Evolutionary conservation across 2,329 filamentous ascomycete genomes (phyloP).

Genomic region (Colletotrichum liaoningense): DNA sequence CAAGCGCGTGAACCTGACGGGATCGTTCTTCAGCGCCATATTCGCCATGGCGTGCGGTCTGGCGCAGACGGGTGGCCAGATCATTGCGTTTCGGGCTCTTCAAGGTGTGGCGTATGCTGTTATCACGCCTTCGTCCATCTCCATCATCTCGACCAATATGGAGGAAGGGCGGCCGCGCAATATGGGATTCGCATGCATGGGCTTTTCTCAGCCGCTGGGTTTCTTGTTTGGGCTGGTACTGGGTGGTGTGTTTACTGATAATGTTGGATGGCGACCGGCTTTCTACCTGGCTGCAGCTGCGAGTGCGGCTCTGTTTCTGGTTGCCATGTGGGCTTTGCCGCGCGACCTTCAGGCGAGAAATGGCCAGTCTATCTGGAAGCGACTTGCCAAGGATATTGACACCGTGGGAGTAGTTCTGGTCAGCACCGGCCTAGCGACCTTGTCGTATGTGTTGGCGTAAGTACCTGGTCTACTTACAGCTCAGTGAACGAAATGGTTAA

Average conservation of each 20-base stretch:
- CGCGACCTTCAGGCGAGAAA: slow-evolving; percentile 50
- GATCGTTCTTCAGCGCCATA: slow-evolving; percentile 12
- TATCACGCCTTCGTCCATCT: slow-evolving; percentile 12
- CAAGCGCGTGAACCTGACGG: slow-evolving; percentile 14
- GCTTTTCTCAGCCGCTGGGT: slow-evolving; percentile 15
- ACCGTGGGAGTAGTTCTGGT: slow-evolving; percentile 10
- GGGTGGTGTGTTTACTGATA: slow-evolving; percentile 20
- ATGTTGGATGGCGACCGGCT: slow-evolving; percentile 5
- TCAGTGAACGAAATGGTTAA: slow-evolving; percentile 44
- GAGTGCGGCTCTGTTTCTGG: slow-evolving; percentile 52
- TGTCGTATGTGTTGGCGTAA: slow-evolving; percentile 21
- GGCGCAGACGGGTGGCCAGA: neutral
- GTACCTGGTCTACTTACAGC: slow-evolving; percentile 41
- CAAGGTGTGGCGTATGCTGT: slow-evolving; percentile 25
- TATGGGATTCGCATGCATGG: slow-evolving; percentile 46
- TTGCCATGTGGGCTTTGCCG: slow-evolving; percentile 54
- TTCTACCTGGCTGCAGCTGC: slow-evolving; percentile 18
- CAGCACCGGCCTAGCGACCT: neutral
- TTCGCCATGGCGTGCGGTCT: slow-evolving; percentile 21
- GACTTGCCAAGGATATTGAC: slow-evolving; percentile 15
- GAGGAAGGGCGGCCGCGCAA: slow-evolving; percentile 36
- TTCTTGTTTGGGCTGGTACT: slow-evolving; percentile 16
- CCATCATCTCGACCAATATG: slow-evolving; percentile 16
- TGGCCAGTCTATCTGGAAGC: neutral
- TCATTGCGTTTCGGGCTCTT: slow-evolving; percentile 22